Percentiles rank a stretch among this genome's conserved stretches.
Conservation (phyloP, 78 protist species). For the Dictyostelium firmibasis region DNA sequence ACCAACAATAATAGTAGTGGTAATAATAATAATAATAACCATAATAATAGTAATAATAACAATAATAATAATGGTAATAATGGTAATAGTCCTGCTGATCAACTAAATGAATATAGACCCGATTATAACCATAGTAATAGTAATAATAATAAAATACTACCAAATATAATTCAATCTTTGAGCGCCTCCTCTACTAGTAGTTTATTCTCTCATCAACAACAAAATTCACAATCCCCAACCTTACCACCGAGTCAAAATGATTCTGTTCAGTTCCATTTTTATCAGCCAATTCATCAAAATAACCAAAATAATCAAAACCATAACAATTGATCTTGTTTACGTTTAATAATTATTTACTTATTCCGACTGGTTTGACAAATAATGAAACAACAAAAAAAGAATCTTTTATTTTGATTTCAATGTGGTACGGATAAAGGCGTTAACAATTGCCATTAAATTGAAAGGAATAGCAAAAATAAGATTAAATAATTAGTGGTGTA, state of each 20-base stretch:
- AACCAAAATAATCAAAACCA: not conserved
- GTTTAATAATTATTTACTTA: not conserved
- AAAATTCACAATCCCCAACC: conserved; percentile 1
- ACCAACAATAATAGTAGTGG: not conserved
- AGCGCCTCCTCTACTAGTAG: conserved; percentile 7
- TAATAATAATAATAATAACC: not conserved
- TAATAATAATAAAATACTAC: not conserved
- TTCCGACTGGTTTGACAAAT: conserved; percentile 6
- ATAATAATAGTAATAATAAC: not conserved
- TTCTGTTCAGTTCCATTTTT: conserved; percentile 31
- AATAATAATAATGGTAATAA: not conserved
- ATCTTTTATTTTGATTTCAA: not conserved
- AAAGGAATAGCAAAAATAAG: not conserved
- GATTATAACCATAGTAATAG: not conserved
- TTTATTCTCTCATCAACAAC: not conserved
- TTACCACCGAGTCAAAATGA: conserved; percentile 17
- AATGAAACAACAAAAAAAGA: not conserved
- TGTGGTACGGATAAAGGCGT: not conserved
- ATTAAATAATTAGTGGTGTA: not conserved
- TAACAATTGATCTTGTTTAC: not conserved
- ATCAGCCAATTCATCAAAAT: conserved; percentile 42
- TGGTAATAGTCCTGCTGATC: not conserved
- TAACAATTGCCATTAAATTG: not conserved
- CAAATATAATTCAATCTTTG: not conserved
- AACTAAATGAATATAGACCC: not conserved